phyloP scores from a whole-genome alignment of 179 eudicot species.

The Amaranthus tricolor region DNA sequence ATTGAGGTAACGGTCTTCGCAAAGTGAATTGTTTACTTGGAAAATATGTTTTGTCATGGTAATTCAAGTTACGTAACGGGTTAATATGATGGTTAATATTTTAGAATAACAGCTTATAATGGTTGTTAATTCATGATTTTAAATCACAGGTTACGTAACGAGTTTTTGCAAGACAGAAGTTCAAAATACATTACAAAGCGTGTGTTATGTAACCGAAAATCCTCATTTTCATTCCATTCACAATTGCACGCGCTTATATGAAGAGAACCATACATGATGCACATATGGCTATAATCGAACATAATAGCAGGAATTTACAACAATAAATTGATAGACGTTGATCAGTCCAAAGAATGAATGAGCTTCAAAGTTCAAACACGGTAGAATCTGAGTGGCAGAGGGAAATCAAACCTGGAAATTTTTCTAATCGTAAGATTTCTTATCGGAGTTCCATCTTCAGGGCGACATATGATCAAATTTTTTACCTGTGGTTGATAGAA shows the following conservation, averaged over 20 bases:
- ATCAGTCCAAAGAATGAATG: background rate
- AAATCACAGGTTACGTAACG: too few relatives aligned
- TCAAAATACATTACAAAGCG: too few relatives aligned
- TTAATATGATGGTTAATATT: too few relatives aligned
- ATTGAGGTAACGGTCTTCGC: too few relatives aligned
- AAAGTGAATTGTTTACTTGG: too few relatives aligned
- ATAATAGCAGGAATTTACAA: background rate
- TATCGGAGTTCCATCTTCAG: constrained; percentile 66
- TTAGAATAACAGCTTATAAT: too few relatives aligned
- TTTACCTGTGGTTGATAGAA: constrained; percentile 45
- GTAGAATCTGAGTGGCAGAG: background rate
- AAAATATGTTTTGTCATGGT: too few relatives aligned
- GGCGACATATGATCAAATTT: constrained; percentile 51
- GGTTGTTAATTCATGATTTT: too few relatives aligned
- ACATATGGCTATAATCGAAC: background rate
- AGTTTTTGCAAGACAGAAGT: too few relatives aligned
- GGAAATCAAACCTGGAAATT: constrained; percentile 57
- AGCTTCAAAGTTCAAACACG: background rate
- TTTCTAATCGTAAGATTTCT: constrained; percentile 62
- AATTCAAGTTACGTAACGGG: too few relatives aligned
- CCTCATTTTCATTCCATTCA: too few relatives aligned
- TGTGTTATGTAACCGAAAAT: too few relatives aligned
- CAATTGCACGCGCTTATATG: background rate
- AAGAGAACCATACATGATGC: constrained; percentile 2
- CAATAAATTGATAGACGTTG: background rate